Base-by-base conservation (phyloP, 179 eudicot genomes). In the Silene noctiflora region DNA sequence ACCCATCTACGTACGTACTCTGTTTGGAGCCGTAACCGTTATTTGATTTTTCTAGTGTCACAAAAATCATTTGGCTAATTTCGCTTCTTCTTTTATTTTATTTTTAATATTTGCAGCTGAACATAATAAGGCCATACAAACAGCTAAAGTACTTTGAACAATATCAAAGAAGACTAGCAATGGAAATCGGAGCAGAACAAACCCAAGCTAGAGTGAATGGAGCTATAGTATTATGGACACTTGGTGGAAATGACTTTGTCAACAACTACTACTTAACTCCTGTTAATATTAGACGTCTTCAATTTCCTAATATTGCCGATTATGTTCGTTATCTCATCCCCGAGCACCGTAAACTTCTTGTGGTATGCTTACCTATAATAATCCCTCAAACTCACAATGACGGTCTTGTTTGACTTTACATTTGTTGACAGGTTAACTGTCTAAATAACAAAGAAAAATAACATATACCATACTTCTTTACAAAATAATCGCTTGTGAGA, bases 171-270 rank as follows among this genome's bases (percentile, higher is more conserved):
- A 71, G 85, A 62, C 74, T 85, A 69, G 83, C 85, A 16, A 77
- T 24, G 67, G 35, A 73, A 24, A 74, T 85, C 19, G 88, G 88
- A 16, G 70, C 51, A 6, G 83, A 19, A 0, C 67, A n/a, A 69
- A 62, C 88, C 1, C 77, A 59, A 56, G 39, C 29, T 3, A 72
- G 84, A 3, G 81, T 85, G 62, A 83, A 81, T 61, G 76, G 74
- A 67, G 84, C 86, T 2, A 67, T 85, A 0, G 75, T 73, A 4
- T 81, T 85, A 10, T 78, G 81, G 67, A 85, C 88, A 42, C 86
- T 85, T n/a, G 88, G 88, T 53, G 88, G 88, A 13, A 85, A 85
- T 69, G 88, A 85, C 64, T 85, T 85, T 29, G 83, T 85, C 1
- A 85, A 85, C 84, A 85, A 85, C 68, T 85, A 85, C 73, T 85